A percentile compares a stretch with the other conserved stretches of the same genome.
Evolutionary conservation across 2,329 filamentous ascomycete genomes (phyloP).

Genomic region (Talaromyces sp.): DNA sequence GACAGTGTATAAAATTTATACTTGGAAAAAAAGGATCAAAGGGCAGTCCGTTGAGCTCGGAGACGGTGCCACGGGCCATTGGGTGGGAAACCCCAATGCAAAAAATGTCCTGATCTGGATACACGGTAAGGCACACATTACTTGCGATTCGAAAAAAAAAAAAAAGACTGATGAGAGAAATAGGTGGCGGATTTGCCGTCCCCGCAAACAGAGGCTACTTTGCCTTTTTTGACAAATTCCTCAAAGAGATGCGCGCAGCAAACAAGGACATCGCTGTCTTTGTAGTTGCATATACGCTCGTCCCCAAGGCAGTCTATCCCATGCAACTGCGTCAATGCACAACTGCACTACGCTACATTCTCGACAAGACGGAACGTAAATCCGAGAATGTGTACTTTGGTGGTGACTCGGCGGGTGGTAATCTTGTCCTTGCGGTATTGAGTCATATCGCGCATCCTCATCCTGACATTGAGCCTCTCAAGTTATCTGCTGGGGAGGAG

Average conservation of each 20-base stretch:
- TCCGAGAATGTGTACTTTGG: constrained; percentile 38
- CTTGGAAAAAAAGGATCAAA: constrained; percentile 19
- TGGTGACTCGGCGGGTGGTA: constrained; percentile 47
- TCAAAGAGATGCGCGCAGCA: constrained; percentile 39
- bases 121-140: constrained; percentile 27
- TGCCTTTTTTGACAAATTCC: constrained; percentile 47
- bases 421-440: constrained; percentile 39
- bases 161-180: constrained; percentile 28
- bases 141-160: neutral
- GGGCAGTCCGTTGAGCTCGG: constrained; percentile 31
- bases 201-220: constrained; percentile 49
- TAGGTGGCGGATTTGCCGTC: constrained; percentile 57
- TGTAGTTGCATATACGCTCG: constrained; percentile 58
- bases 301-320: constrained; percentile 45
- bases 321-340: constrained; percentile 44
- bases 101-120: constrained; percentile 41
- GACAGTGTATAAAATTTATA: constrained; percentile 10
- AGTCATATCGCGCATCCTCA: constrained; percentile 54
- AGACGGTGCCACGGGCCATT: constrained; percentile 36
- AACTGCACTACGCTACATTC: constrained; percentile 39
- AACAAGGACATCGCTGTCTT: constrained; percentile 51
- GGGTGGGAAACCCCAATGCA: constrained; percentile 37
- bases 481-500: constrained; percentile 33
- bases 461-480: constrained; percentile 46
- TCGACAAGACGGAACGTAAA: constrained; percentile 30